A percentile compares a stretch with the other conserved stretches of the same genome.
These are phyloP conservation scores for Sphenostylis stenocarpa DNA, from an alignment of 306 rosid species.

Conservation along the genomic window DNA sequence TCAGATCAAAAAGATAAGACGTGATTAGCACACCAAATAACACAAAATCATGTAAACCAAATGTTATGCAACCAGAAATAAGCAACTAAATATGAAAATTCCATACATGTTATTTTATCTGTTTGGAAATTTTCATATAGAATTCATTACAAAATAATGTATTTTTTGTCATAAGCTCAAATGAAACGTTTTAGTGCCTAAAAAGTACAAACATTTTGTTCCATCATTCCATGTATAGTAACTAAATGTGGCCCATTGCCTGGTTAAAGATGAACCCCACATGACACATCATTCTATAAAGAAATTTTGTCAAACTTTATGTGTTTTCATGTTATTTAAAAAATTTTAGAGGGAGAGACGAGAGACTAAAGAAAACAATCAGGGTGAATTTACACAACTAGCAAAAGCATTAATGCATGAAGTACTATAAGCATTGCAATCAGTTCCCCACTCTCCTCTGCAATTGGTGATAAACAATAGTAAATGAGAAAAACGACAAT, in stretches of 20 bases:
- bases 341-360: neutral
- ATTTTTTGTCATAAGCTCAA: neutral
- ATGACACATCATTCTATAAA: neutral
- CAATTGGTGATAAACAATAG: neutral
- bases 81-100: neutral
- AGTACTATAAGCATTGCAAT: constrained; percentile 4
- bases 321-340: neutral
- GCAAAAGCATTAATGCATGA: neutral
- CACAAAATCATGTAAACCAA: constrained; percentile 1
- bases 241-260: neutral
- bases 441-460: neutral
- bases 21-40: neutral
- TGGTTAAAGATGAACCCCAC: neutral
- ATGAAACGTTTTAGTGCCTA: neutral
- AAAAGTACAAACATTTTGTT: neutral
- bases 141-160: neutral
- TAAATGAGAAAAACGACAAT: constrained; percentile 18
- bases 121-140: neutral
- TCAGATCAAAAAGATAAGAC: constrained; percentile 2
- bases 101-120: neutral
- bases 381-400: neutral
- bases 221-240: neutral
- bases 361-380: neutral
- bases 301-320: neutral
- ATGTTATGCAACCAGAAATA: neutral